Percentiles rank a stretch among this genome's conserved stretches.
These are phyloP conservation scores for Halenospora varia DNA, from an alignment of 495 filamentous ascomycete species.

Conservation along the genomic window DNA sequence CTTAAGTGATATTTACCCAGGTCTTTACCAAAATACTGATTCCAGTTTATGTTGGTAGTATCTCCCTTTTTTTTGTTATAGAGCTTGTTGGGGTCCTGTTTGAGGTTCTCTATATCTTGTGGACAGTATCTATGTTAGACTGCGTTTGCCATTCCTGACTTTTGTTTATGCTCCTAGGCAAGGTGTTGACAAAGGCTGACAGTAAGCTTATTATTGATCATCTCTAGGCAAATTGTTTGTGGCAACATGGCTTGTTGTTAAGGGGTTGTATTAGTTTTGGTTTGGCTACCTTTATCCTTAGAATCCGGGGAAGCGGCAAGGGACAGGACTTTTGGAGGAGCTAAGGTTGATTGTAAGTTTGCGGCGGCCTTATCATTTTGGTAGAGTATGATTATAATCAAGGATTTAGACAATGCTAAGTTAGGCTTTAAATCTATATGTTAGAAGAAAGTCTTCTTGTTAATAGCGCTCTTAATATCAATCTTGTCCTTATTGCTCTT, in stretches of 20 bases:
- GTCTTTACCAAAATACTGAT: slow-evolving; percentile 44
- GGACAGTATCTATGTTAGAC: slow-evolving; percentile 87
- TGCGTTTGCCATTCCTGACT: slow-evolving; percentile 81
- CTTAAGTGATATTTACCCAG: slow-evolving; percentile 47
- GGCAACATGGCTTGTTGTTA: slow-evolving; percentile 73
- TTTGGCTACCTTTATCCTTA: slow-evolving; percentile 69
- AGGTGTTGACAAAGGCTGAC: slow-evolving; percentile 74
- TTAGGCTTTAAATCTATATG: too few species aligned
- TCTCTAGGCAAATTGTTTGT: slow-evolving; percentile 88
- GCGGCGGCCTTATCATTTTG: too few species aligned
- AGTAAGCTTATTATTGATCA: slow-evolving; percentile 90
- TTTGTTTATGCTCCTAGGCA: slow-evolving; percentile 85
- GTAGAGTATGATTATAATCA: too few species aligned
- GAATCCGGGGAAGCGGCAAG: slow-evolving; percentile 66
- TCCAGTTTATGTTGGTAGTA: slow-evolving; percentile 42
- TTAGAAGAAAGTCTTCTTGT: too few species aligned
- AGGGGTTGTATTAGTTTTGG: slow-evolving; percentile 60
- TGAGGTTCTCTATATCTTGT: slow-evolving; percentile 78
- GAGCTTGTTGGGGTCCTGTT: slow-evolving; percentile 62
- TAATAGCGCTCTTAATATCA: too few species aligned
- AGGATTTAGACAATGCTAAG: too few species aligned
- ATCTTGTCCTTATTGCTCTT: too few species aligned
- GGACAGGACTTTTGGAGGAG: slow-evolving; percentile 69
- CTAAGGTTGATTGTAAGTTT: slow-evolving; percentile 85
- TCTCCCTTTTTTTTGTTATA: slow-evolving; percentile 43